Evolutionary conservation across 495 filamentous ascomycete genomes (phyloP).

Genomic region (Hypomontagnella monticulosa): DNA sequence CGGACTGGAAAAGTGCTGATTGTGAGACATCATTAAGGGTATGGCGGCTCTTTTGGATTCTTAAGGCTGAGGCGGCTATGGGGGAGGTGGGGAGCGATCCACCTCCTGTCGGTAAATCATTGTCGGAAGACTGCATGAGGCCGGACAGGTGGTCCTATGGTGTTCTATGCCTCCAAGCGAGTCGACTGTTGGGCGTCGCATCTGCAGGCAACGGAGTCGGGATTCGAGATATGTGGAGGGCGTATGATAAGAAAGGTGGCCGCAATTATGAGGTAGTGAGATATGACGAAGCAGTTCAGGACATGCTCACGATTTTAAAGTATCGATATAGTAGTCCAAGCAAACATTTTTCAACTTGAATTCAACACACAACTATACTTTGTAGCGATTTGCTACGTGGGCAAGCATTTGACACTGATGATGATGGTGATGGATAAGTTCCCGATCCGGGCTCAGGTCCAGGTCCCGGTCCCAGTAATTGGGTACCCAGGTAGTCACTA

Average conservation of each 20-base stretch:
- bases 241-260: background rate
- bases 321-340: background rate
- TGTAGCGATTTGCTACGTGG: background rate
- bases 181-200: conserved; percentile 26
- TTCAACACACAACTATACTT: background rate
- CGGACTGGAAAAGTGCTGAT: conserved; percentile 51
- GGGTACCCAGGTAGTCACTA: no score
- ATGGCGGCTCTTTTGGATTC: conserved; percentile 47
- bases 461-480: conserved; percentile 24
- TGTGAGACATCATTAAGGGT: conserved; percentile 46
- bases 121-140: conserved; percentile 57
- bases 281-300: background rate
- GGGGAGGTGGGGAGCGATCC: conserved; percentile 53
- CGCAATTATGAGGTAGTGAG: conserved; percentile 1
- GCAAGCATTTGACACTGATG: conserved; percentile 2
- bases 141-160: conserved; percentile 13
- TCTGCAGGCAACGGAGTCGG: conserved; percentile 20
- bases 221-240: background rate
- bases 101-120: conserved; percentile 53
- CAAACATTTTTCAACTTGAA: conserved; percentile 3
- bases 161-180: conserved; percentile 23
- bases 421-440: conserved; percentile 1
- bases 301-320: background rate
- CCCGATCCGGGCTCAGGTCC: no score
- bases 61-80: conserved; percentile 53